phyloP scores from a whole-genome alignment of 2,329 filamentous ascomycete genomes.

The Clonostachys byssicola region DNA sequence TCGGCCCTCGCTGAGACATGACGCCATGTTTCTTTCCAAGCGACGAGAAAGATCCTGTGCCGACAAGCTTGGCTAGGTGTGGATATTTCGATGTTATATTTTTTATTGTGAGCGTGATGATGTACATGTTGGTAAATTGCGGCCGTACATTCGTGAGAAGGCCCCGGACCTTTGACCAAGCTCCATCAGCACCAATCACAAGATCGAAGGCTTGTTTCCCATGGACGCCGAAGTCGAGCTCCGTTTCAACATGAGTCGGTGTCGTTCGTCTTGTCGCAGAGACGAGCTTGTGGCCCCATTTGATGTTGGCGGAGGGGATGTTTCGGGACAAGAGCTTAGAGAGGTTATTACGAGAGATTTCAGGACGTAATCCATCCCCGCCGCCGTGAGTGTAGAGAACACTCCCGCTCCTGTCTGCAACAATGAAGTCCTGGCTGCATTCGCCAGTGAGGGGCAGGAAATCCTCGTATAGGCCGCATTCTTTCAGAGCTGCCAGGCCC shows the following conservation, averaged over 20 bases:
- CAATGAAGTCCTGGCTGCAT: conserved; percentile 30
- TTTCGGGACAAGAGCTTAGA: conserved; percentile 22
- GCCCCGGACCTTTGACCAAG: conserved; percentile 20
- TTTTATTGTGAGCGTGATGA: conserved; percentile 25
- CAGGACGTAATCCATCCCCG: conserved; percentile 18
- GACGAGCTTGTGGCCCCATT: conserved; percentile 20
- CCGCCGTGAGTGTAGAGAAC: conserved; percentile 11
- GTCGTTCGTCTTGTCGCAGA: conserved; percentile 2
- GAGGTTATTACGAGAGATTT: conserved; percentile 30
- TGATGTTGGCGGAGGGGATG: conserved; percentile 21
- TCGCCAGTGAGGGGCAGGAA: conserved; percentile 35
- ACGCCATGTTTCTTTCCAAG: conserved; percentile 31
- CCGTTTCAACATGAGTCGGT: conserved; percentile 1
- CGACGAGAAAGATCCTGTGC: conserved; percentile 26
- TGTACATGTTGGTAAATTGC: conserved; percentile 29
- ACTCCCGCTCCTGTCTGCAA: conserved; percentile 20
- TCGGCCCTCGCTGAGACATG: conserved; percentile 19
- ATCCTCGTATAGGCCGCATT: conserved; percentile 34
- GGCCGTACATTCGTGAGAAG: conserved; percentile 24
- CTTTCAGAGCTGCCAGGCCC: conserved; percentile 37
- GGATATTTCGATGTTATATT: conserved; percentile 25
- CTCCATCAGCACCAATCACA: conserved; percentile 3
- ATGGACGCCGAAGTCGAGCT: conserved; percentile 15
- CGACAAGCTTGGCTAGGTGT: conserved; percentile 29
- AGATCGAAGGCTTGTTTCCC: conserved; percentile 22